Evolutionary conservation across 371 early-diverging fungal species (phyloP).

Genomic region (Apophysomyces ossiformis): DNA sequence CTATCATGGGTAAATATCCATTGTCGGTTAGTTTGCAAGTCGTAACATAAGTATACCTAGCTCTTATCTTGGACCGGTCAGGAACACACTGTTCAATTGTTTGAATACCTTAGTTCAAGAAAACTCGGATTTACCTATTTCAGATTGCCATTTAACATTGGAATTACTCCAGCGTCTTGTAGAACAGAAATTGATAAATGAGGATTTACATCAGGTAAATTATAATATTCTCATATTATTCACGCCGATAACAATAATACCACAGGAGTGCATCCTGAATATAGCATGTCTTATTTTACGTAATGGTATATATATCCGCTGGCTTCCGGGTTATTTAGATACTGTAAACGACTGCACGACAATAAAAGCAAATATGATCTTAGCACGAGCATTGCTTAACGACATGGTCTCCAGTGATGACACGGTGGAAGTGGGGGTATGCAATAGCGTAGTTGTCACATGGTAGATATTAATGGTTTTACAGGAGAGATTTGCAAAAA

Average conservation of each 20-base stretch:
- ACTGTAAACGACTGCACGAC: background rate
- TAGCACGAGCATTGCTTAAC: background rate
- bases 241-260: background rate
- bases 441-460: background rate
- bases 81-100: background rate
- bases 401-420: background rate
- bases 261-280: background rate
- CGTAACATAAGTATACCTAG: background rate
- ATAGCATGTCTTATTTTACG: background rate
- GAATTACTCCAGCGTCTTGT: background rate
- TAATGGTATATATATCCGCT: constrained; percentile 3
- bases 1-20: background rate
- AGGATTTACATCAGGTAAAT: background rate
- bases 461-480: background rate
- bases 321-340: background rate
- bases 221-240: too few relatives aligned
- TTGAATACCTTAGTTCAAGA: background rate
- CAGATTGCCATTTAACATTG: background rate
- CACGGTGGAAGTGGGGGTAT: background rate
- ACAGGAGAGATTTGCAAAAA: constrained; percentile 3
- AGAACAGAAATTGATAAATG: background rate
- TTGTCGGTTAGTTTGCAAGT: background rate
- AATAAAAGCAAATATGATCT: background rate
- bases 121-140: background rate
- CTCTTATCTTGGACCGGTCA: background rate